A percentile compares a stretch with the other conserved stretches of the same genome.
These are phyloP conservation scores for Triticum monococcum DNA, from an alignment of 176 grass and related monocot genomes.

Conservation along the genomic window DNA sequence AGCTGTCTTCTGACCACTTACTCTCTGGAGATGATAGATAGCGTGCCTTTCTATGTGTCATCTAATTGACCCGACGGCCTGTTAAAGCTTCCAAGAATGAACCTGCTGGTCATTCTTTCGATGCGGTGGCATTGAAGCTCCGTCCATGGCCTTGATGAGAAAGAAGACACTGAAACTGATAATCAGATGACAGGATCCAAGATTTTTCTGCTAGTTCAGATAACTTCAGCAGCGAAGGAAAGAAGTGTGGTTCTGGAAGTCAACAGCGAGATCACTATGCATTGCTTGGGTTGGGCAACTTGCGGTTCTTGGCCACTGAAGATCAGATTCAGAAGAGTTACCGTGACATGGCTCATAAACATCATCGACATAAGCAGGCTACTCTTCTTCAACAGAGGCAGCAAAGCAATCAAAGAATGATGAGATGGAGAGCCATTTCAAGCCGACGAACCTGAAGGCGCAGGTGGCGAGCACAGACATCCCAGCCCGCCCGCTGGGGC, in stretches of 20 bases:
- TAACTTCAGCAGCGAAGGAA: slow-evolving; percentile 63
- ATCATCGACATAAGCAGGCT: slow-evolving; percentile 94
- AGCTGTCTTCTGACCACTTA: too few species aligned
- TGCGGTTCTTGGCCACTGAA: slow-evolving; percentile 89
- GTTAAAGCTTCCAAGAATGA: slow-evolving; percentile 32
- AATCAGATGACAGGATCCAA: slow-evolving; percentile 57
- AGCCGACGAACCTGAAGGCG: neutral
- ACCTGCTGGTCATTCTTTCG: slow-evolving; percentile 83
- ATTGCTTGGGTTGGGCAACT: slow-evolving; percentile 72
- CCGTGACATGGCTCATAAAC: slow-evolving; percentile 81
- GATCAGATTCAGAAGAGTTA: slow-evolving; percentile 94
- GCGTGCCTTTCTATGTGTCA: too few species aligned
- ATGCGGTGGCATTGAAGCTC: slow-evolving; percentile 65
- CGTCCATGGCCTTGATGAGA: slow-evolving; percentile 51
- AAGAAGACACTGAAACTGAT: slow-evolving; percentile 74
- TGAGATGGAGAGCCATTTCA: slow-evolving; percentile 95
- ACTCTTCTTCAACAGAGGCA: slow-evolving; percentile 65
- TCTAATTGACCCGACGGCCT: too few species aligned
- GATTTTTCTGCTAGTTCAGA: slow-evolving; percentile 54
- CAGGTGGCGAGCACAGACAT: too few species aligned
- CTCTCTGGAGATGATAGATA: too few species aligned
- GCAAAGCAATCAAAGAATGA: slow-evolving; percentile 74
- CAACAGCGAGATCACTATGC: slow-evolving; percentile 21
- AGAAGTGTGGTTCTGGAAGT: too few species aligned
- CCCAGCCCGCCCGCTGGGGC: neutral